Evolutionary conservation across 192 early-diverging fungal genomes (phyloP), one percentile per base, ranked within the genome.

Genomic region (Rhizophagus clarus): DNA sequence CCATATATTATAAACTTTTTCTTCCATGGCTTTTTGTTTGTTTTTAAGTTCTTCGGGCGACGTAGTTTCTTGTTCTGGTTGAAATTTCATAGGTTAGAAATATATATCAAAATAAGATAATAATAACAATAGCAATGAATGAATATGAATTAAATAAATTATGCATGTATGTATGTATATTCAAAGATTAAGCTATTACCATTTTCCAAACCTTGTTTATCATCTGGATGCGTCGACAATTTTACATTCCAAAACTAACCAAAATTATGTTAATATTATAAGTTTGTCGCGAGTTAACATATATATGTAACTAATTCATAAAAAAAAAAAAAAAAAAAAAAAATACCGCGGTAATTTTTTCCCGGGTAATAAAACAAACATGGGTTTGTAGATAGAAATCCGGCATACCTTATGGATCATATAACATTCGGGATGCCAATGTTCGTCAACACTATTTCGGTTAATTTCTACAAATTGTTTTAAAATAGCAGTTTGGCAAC

Each of bases 371-470:
- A 32, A 45, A 24, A 24, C 28, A 47, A 62, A 40, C 40, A 34
- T 64, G 47, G 22, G 37, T 34, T 74, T 28, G 51, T 22, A 68
- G 61, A 31, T 61, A 76, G n/a, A 61, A 74, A 81, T 68, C 56
- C 83, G 81, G 84, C 84, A 45, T 85, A 95, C 94, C 91, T 98
- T 97, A 87, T 96, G 95, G 67, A 99, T 98, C 98, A 99, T 99
- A 86, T 99, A 99, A 84, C 98, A 99, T 82, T 97, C 95, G 8
- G 97, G 97, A 84, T 99, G 98, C 98, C 98, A 99, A 82, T 97
- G 96, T 81, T 97, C 95, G 37, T 90, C 87, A 24, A 87, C 72
- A 42, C 83, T 87, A 72, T 92, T 94, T 67, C 93, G 86, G 77
- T 89, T 94, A 81, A 97, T 96, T 84, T 99, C 96, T 61, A 99